These are phyloP conservation scores for Tuber umbilicatum DNA, from an alignment of 495 filamentous ascomycete genomes.

Conservation along the genomic window DNA sequence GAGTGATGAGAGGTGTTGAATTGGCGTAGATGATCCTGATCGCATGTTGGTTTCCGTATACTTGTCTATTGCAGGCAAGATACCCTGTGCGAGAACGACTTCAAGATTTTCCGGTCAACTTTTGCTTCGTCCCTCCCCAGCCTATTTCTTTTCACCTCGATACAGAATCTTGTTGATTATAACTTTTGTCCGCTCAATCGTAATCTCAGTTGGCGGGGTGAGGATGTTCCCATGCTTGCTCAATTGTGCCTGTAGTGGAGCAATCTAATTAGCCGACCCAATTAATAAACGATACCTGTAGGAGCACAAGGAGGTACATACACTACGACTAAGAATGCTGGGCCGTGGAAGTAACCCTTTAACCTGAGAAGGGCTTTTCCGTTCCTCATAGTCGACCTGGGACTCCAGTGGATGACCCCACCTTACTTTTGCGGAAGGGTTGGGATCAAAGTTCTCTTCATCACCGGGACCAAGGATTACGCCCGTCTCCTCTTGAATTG, in stretches of 20 bases:
- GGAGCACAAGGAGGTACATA: not conserved
- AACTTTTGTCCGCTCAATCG: not conserved
- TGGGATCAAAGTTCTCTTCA: conserved; percentile 2
- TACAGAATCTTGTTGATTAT: not conserved
- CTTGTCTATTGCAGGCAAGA: not conserved
- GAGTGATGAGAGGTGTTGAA: not conserved
- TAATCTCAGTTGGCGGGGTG: not conserved
- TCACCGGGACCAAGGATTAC: not conserved
- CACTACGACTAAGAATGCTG: not conserved
- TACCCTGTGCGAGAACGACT: not conserved
- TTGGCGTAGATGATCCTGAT: not conserved
- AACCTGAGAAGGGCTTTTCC: not conserved
- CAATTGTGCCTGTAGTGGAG: not conserved
- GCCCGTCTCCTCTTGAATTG: not conserved
- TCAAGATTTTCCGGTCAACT: not conserved
- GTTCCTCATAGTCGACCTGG: not conserved
- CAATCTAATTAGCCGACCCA: not conserved
- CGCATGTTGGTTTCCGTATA: not conserved
- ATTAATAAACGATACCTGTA: not conserved
- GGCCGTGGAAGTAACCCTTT: not conserved
- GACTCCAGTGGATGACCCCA: not conserved
- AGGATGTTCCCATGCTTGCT: not conserved
- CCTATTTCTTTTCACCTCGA: not conserved
- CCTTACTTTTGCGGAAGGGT: not conserved
- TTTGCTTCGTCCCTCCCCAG: not conserved